Conservation (phyloP, 768 basidiomycete genomes). For the Psilocybe cubensis region DNA sequence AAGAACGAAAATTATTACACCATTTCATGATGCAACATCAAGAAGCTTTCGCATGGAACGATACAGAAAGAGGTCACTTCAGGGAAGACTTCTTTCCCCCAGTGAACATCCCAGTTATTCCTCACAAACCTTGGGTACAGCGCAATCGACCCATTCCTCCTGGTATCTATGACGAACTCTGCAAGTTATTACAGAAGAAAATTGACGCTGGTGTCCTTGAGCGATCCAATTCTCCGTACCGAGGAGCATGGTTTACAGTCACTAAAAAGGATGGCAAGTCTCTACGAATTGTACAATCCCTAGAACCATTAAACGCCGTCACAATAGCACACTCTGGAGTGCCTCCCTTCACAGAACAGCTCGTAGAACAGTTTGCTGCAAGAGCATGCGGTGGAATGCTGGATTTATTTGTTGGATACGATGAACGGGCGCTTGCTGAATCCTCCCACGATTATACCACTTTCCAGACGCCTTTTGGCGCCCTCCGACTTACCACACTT, state of each 20-base stretch:
- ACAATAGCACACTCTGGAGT: no score
- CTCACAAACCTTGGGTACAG: not conserved
- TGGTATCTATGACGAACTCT: not conserved
- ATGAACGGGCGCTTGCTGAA: slow-evolving; percentile 31
- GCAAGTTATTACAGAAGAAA: not conserved
- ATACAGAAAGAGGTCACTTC: slow-evolving; percentile 38
- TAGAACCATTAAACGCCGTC: no score
- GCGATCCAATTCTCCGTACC: slow-evolving; percentile 38
- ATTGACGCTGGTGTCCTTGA: slow-evolving; percentile 41
- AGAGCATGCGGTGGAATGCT: slow-evolving; percentile 29
- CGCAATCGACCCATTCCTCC: not conserved
- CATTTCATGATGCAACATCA: slow-evolving; percentile 33
- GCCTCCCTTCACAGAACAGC: slow-evolving; percentile 30
- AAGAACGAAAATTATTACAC: slow-evolving; percentile 29
- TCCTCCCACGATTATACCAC: slow-evolving; percentile 39
- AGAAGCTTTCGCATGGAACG: slow-evolving; percentile 25
- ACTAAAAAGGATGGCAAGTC: slow-evolving; percentile 35
- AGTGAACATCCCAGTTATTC: not conserved
- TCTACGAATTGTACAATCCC: no score
- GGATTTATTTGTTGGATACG: no score
- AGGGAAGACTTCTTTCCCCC: slow-evolving; percentile 31
- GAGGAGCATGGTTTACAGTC: slow-evolving; percentile 41
- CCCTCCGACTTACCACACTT: slow-evolving; percentile 28
- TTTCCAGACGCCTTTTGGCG: slow-evolving; percentile 38
- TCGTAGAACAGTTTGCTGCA: slow-evolving; percentile 36